Evolutionary conservation across 768 basidiomycete genomes (phyloP), one percentile per base, ranked within the genome.

Genomic region (Lepiota subincarnata): DNA sequence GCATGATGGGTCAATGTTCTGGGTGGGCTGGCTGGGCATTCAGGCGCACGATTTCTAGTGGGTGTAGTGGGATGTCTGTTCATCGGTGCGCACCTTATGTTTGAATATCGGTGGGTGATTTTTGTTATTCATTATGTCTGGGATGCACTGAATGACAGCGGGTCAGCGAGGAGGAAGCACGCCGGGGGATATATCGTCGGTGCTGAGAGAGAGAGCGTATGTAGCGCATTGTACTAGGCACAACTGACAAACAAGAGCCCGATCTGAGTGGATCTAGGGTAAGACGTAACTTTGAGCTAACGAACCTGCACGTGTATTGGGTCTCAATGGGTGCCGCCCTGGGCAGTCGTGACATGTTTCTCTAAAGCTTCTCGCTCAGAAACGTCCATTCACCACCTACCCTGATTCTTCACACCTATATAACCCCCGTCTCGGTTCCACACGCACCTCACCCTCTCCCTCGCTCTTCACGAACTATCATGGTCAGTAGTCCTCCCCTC

Each of bases 1-100:
- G 12, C 31, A 6, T 24, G n/a, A 6, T 13, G 18, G 31, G 16
- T 31, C 8, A 7, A 11, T 11, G 7, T 50, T 45, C 31, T 48
- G n/a, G 41, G 16, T n/a, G 22, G 52, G 40, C 34, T 28, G 13
- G 46, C 20, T 26, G 28, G 18, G 18, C 19, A 49, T 57, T 48
- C 53, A 92, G 91, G 90, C 5, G 53, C 87, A 37, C 68, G 67
- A 12, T 97, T 94, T 68, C 66, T 92, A 56, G 44, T 79, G 0
- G 64, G 77, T 4, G 83, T 84, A 0, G 78, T 79, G 45, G 73
- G 62, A 1, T 84, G 83, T 62, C 41, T 98, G 11, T 98, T 95
- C 62, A 77, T 92, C 18, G 91, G 79, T 2, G 84, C 82, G 1
- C 96, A 98, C 63, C 65, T 96, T 41, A 97, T 98, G 96, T 92